Conservation (phyloP, 371 early-diverging fungal genomes). For the Mucor lusitanicus region DNA sequence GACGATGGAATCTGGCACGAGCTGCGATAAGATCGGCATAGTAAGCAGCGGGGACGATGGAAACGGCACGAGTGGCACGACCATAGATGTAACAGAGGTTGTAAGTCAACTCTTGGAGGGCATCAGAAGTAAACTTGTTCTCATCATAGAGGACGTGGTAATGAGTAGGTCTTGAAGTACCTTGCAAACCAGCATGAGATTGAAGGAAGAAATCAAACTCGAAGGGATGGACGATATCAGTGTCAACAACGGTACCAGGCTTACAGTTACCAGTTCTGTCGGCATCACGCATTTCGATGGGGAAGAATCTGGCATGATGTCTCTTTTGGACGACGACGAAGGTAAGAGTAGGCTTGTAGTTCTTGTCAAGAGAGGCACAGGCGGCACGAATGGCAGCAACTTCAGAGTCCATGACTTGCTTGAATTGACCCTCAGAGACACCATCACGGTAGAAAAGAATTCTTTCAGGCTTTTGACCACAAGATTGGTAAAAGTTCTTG, state of each 20-base stretch:
- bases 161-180: constrained; percentile 90
- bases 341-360: constrained; percentile 85
- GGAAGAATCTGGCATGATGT: constrained; percentile 95
- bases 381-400: constrained; percentile 80
- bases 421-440: constrained; percentile 91
- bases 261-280: constrained; percentile 47
- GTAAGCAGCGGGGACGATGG: constrained; percentile 85
- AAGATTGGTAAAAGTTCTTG: constrained; percentile 78
- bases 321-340: constrained; percentile 96
- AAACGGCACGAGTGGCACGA: constrained; percentile 81
- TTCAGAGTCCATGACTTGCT: constrained; percentile 78
- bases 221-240: constrained; percentile 78
- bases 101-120: constrained; percentile 84
- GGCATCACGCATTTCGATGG: constrained; percentile 59
- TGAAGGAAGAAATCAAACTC: constrained; percentile 92
- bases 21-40: constrained; percentile 90
- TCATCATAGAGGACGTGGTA: constrained; percentile 91
- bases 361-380: constrained; percentile 65
- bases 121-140: constrained; percentile 75
- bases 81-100: constrained; percentile 89
- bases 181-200: constrained; percentile 89
- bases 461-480: constrained; percentile 77
- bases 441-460: constrained; percentile 96
- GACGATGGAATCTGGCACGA: constrained; percentile 81
- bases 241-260: constrained; percentile 94